phyloP scores from a whole-genome alignment of 2,329 filamentous ascomycete genomes.

The Monosporascus sp. region DNA sequence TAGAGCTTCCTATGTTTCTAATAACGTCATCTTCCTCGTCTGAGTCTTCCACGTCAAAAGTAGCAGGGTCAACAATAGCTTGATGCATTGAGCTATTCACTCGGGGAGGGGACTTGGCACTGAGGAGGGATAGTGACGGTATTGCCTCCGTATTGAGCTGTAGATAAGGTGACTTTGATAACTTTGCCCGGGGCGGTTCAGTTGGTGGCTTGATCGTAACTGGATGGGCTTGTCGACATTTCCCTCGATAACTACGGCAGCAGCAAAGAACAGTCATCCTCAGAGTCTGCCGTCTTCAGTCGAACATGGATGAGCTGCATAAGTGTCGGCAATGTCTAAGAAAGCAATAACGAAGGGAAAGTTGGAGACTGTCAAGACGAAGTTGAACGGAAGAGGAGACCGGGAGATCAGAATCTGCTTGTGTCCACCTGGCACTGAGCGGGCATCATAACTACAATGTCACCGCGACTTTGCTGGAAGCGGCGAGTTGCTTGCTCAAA shows the following conservation, averaged over 20 bases:
- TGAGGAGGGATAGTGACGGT: conserved; percentile 12
- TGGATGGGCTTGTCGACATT: conserved; percentile 9
- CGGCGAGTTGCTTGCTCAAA: too few species aligned
- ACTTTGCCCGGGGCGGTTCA: conserved; percentile 17
- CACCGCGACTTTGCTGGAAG: too few species aligned
- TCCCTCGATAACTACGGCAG: conserved; percentile 19
- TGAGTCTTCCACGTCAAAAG: conserved; percentile 38
- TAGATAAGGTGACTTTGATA: conserved; percentile 13
- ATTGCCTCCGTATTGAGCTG: conserved; percentile 14
- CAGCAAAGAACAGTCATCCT: conserved; percentile 33
- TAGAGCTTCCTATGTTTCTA: conserved; percentile 13
- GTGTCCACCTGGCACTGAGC: too few species aligned
- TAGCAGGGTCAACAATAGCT: conserved; percentile 21
- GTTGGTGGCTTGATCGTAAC: conserved; percentile 14
- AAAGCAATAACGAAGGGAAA: neutral
- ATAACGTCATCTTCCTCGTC: conserved; percentile 18
- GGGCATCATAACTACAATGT: too few species aligned
- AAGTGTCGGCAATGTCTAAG: conserved; percentile 1
- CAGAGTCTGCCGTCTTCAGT: neutral
- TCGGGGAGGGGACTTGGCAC: conserved; percentile 14
- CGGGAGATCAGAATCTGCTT: too few species aligned
- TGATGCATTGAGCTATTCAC: conserved; percentile 19
- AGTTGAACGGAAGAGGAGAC: neutral
- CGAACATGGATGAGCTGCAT: neutral
- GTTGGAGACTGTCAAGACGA: neutral